Base-by-base conservation (phyloP, 768 basidiomycete genomes). In the Suillus weaverae region DNA sequence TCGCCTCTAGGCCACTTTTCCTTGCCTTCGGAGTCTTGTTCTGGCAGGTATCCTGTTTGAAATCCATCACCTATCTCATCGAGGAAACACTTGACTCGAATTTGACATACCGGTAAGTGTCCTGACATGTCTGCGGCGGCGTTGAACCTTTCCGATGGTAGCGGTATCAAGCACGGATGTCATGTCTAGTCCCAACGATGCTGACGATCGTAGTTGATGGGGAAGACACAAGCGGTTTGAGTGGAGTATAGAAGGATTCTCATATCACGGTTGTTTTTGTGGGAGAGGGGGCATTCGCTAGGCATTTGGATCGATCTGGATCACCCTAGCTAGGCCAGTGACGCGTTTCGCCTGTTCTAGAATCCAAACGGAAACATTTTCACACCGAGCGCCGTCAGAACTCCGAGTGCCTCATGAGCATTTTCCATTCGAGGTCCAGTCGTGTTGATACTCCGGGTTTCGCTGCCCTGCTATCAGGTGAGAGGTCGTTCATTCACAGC, bases 1-100 rank as follows among this genome's bases (percentile, higher is more conserved):
- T 94, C 89, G 46, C 92, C 92, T 66, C 81, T 82, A 38, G 92
- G 92, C 92, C 92, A 95, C 76, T 89, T 89, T 74, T 94, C 92
- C 73, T 91, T 88, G 39, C 92, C 92, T 53, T 81, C 74, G 4
- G 83, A 87, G 71, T 94, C 91, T 53, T 84, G 85, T 74, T 94
- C 92, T 5, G 92, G 90, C 4, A 89, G 77, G 72, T 92, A 94
- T 18, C 90, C 92, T 94, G 66, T 44, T 67, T 38, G 54, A n/a
- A 59, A 26, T 43, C n/a, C n/a, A 62, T 39, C 16, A 57, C 51
- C 6, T 54, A 67, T 60, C n/a, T 53, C 60, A 18, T 13, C 7
- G 18, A 32, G 36, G 54, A 65, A 20, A 38, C 3, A 26, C n/a
- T 8, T 30, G 30, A 36, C 14, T 26, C 26, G 33, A 48, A 50